Conservation (phyloP, 805 yeast species). For the Kluyveromyces starmeri region DNA sequence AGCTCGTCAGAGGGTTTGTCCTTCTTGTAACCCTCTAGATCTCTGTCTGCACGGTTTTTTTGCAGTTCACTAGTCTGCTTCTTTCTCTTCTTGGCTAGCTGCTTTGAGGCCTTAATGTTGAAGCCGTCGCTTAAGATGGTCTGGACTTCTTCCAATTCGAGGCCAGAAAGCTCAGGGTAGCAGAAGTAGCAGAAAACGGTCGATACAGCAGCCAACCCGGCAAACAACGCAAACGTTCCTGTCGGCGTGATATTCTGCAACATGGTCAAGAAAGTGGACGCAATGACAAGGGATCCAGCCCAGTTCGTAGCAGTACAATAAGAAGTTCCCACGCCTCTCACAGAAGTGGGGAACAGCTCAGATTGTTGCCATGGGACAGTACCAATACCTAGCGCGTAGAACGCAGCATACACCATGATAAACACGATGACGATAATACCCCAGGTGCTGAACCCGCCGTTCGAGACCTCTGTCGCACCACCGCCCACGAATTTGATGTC, state of each 20-base stretch:
- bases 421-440: conserved; percentile 78
- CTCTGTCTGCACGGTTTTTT: conserved; percentile 2
- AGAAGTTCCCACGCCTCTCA: conserved; percentile 86
- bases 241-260: conserved; percentile 86
- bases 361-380: conserved; percentile 98
- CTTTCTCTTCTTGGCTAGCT: conserved; percentile 41
- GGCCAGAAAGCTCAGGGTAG: conserved; percentile 86
- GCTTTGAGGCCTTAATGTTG: conserved; percentile 60
- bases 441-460: conserved; percentile 63
- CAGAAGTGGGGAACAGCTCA: conserved; percentile 88
- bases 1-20: conserved; percentile 10
- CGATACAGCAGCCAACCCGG: conserved; percentile 67
- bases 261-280: conserved; percentile 92
- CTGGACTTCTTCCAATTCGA: conserved; percentile 88
- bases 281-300: conserved; percentile 88
- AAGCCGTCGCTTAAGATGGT: conserved; percentile 75
- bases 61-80: conserved; percentile 9
- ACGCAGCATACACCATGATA: conserved; percentile 81
- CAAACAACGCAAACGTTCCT: conserved; percentile 88
- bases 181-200: conserved; percentile 69
- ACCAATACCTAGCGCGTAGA: conserved; percentile 91
- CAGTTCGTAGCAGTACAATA: conserved; percentile 90
- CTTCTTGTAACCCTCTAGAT: conserved; percentile 8
- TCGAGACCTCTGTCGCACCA: conserved; percentile 33
- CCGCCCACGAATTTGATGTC: conserved; percentile 48